Evolutionary conservation across 768 basidiomycete genomes (phyloP), one percentile per base, ranked within the genome.

Genomic region (Omphalotus guepiniiformis): DNA sequence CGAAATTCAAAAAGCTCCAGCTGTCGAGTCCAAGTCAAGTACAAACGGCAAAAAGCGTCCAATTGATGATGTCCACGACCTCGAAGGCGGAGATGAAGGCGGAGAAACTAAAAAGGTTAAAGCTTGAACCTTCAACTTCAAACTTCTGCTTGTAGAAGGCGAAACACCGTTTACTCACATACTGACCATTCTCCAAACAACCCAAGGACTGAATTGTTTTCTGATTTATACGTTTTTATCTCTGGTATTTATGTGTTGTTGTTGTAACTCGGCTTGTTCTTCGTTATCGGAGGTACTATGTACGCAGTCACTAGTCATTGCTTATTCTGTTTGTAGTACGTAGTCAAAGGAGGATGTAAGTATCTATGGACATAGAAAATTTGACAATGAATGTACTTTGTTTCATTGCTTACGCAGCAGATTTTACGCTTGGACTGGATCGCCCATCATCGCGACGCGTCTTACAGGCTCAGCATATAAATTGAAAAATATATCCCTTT

Each of bases 31-130:
- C 30, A 16, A n/a, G 8, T 16, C 32, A 2, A 30, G 21, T 18
- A 25, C 13, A 22, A 36, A 36, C 38, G 44, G 32, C 5, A 46
- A 46, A 26, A 46, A 46, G 16, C 44, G 44, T 26, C 27, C 44
- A 19, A 36, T 46, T 23, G 21, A 16, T 16, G 43, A 34, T 15
- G 32, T 44, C 32, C n/a, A 13, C 21, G 34, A 46, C 19, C 16
- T 11, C 23, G 30, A 44, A 23, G 42, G 25, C 23, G n/a, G 6
- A 7, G 37, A 44, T n/a, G 44, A 27, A 36, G 34, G 21, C 8
- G 35, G 15, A 3, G 34, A 46, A 18, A 18, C 44, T 32, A 46
- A 46, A 23, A 46, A 46, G 28, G 44, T 16, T 27, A 46, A 37
- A 37, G 44, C 44, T n/a, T 46, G 29, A 16, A 18, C 11, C 11